Evolutionary conservation across 2,329 filamentous ascomycete species (phyloP), one percentile per base, ranked within the genome.

Genomic region (Epichloe gansuensis): DNA sequence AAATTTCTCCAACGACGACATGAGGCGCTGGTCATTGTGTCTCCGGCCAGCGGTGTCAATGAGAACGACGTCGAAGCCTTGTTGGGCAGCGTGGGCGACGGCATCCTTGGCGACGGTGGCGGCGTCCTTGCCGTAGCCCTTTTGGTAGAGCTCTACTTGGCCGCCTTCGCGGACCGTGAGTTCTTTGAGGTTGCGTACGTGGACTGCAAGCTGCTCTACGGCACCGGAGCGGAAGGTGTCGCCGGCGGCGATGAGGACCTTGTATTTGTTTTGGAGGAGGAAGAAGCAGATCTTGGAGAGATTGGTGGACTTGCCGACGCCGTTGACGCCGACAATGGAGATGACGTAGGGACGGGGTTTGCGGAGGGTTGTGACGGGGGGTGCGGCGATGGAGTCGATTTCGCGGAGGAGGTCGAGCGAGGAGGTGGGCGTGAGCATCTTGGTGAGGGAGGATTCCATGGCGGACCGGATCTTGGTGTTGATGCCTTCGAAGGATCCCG

Each of bases 231-330:
- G 86, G 77, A 98, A 98, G 3, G 93, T 98, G 67, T 98, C 91
- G 60, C 88, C 93, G 9, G 93, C 91, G 13, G 89, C 91, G 58
- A 98, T 88, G 53, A 98, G 78, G 15, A 98, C 89, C 63, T 87
- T 87, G 74, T 95, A 94, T 66, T 94, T 90, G 74, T 98, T 98
- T 69, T 98, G 91, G 35, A 98, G 76, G 39, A 98, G 76, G 73
- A 98, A 98, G 71, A 93, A 98, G 68, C 90, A 95, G 59, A 98
- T 95, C 70, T 98, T 98, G 68, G 88, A 91, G 39, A 98, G 76
- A 65, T 96, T 97, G 50, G 93, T 98, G 15, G 90, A 96, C 72
- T 98, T 98, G 64, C 93, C 93, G 39, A 98, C 93, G 51, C 93
- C 93, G 67, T 98, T 98, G 65, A 98, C 93, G 56, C 93, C 93